Evolutionary conservation across 164 flowering plant genomes (phyloP).

Genomic region (Warburgia ugandensis): DNA sequence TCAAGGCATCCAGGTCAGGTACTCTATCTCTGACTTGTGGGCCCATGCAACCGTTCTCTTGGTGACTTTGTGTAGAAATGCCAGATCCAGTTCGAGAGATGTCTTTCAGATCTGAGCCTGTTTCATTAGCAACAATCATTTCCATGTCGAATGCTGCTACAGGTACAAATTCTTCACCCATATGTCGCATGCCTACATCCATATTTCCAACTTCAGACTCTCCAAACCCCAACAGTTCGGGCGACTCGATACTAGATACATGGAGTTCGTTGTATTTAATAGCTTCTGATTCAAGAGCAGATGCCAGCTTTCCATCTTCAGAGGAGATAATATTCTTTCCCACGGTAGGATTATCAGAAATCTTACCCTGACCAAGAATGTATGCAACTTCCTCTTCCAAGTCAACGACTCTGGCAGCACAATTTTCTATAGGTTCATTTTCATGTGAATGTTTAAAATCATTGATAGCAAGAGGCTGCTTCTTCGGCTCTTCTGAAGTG

Average conservation of each 20-base stretch:
- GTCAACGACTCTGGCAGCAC: constrained; percentile 42
- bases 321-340: too few species aligned
- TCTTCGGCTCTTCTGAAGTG: constrained; percentile 57
- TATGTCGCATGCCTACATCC: not conserved
- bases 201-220: constrained; percentile 16
- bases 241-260: constrained; percentile 12
- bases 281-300: constrained; percentile 4
- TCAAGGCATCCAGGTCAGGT: constrained; percentile 15
- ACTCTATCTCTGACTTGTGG: constrained; percentile 11
- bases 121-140: too few species aligned
- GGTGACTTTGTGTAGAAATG: constrained; percentile 4
- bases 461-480: constrained; percentile 18
- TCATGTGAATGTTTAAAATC: constrained; percentile 31
- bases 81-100: not conserved
- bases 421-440: constrained; percentile 25
- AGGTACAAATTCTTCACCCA: not conserved
- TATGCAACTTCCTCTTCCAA: constrained; percentile 61
- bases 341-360: constrained; percentile 22
- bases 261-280: constrained; percentile 3
- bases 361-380: constrained; percentile 44
- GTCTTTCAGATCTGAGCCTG: not conserved
- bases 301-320: constrained; percentile 14
- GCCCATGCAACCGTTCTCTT: constrained; percentile 18
- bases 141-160: too few species aligned
- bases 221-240: constrained; percentile 27